Base-by-base conservation (phyloP, 108 stramenopile species). In the Cyclotella cryptica region DNA sequence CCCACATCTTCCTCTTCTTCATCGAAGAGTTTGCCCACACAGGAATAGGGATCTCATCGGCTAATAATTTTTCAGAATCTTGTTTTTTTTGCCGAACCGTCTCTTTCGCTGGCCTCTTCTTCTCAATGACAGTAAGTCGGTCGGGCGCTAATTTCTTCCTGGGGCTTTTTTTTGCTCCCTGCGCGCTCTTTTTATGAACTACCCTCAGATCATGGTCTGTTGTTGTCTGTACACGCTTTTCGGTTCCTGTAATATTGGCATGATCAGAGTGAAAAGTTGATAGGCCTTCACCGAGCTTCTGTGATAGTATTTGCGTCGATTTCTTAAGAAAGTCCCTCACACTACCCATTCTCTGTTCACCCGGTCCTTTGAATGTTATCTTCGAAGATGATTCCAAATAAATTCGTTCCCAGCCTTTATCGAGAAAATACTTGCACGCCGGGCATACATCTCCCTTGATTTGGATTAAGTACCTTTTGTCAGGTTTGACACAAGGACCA, bases 381-480 rank as follows among this genome's bases (percentile, higher is more conserved):
- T 61, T 61, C 11, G 12, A 15, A 1, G 12, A 7, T 39, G 29
- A 15, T 39, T 39, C 30, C 29, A n/a, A 13, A 61, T 39, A 39
- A 13, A 39, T n/a, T 39, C 35, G 12, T 15, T 12, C 7, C 60
- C 60, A 61, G 14, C 60, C 60, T 15, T n/a, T 13, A n/a, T 61
- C 60, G 6, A 13, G 30, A 61, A 61, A 69, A n/a, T 69, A 52
- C 40, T 69, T 52, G 5, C 51, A 69, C 35, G 68, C 45, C 12
- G 51, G 53, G 54, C 68, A 69, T 49, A 54, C 52, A 30, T 61
- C n/a, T 30, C 60, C 60, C 2, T 30, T 39, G 35, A 61, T 61
- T n/a, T 61, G 60, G 22, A 55, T 24, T 24, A 24, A 28, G 35
- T 35, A 67, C 45, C 15, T 49, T 15, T 46, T 49, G 66, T 10